phyloP scores from a whole-genome alignment of 2,329 filamentous ascomycete species.

The Xylariaceae sp. region DNA sequence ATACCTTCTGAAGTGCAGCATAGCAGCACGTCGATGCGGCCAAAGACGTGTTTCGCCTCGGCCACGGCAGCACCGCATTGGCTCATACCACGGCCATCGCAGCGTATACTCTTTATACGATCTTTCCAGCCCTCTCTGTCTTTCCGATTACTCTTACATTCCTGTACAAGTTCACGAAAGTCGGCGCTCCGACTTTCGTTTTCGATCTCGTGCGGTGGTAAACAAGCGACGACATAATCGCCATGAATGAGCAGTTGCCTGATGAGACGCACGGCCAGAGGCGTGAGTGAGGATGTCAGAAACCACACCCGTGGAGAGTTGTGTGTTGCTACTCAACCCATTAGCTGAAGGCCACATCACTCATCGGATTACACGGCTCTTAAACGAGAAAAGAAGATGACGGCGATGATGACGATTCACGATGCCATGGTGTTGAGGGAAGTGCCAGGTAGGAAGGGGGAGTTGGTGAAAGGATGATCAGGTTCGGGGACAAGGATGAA shows the following conservation, averaged over 20 bases:
- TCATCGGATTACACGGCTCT: not conserved
- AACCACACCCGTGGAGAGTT: constrained; percentile 87
- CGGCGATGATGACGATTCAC: not conserved
- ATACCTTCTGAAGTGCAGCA: constrained; percentile 83
- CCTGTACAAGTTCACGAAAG: constrained; percentile 72
- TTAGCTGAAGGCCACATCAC: constrained; percentile 27
- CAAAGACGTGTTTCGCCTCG: constrained; percentile 78
- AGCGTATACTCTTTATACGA: constrained; percentile 61
- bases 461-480: not conserved
- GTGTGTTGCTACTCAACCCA: constrained; percentile 51
- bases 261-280: constrained; percentile 76
- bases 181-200: constrained; percentile 69
- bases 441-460: not conserved
- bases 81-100: constrained; percentile 56
- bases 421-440: not conserved
- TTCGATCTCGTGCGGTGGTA: constrained; percentile 73
- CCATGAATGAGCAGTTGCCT: constrained; percentile 81
- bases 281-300: constrained; percentile 78
- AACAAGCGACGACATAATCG: constrained; percentile 81
- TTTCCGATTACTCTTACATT: constrained; percentile 57
- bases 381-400: not conserved
- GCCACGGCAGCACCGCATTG: constrained; percentile 83
- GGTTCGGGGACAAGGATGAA: not conserved
- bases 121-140: constrained; percentile 75
- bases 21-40: constrained; percentile 80